phyloP scores from a whole-genome alignment of 306 rosid species.

The Pyrus pyrifolia region DNA sequence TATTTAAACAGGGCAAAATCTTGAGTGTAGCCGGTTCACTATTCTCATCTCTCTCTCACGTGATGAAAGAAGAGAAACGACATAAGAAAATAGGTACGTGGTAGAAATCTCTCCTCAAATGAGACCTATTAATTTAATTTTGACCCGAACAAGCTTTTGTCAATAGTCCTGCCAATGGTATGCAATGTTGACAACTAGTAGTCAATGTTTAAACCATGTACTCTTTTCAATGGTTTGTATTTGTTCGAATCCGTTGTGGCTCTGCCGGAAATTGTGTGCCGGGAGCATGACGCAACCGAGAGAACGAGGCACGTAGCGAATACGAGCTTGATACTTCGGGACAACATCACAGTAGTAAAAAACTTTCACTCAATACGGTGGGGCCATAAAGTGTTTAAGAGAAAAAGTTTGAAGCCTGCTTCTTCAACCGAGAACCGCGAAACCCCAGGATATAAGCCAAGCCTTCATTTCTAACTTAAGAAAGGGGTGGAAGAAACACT shows the following conservation, averaged over 20 bases:
- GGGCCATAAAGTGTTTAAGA: not conserved
- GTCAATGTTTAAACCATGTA: not conserved
- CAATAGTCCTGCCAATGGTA: not conserved
- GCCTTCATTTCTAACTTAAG: constrained; percentile 25
- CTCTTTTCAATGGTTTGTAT: not conserved
- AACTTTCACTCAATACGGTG: not conserved
- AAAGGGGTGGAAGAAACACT: constrained; percentile 47
- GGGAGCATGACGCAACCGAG: not conserved
- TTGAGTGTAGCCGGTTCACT: no score
- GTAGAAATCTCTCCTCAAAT: not conserved
- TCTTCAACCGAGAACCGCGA: constrained; percentile 22
- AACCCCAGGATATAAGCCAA: constrained; percentile 14
- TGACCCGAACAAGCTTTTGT: not conserved
- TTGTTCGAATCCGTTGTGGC: not conserved
- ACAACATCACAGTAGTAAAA: not conserved
- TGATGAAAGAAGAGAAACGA: no score
- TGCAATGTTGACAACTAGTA: not conserved
- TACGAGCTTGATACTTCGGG: not conserved
- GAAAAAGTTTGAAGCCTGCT: not conserved
- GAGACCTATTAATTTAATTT: not conserved
- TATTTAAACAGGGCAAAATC: no score
- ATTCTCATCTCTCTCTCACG: not conserved
- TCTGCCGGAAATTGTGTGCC: not conserved
- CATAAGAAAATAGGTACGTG: not conserved
- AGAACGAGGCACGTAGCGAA: not conserved